Evolutionary conservation across 257 asterid genomes (phyloP).

Genomic region (Ilex asprella): DNA sequence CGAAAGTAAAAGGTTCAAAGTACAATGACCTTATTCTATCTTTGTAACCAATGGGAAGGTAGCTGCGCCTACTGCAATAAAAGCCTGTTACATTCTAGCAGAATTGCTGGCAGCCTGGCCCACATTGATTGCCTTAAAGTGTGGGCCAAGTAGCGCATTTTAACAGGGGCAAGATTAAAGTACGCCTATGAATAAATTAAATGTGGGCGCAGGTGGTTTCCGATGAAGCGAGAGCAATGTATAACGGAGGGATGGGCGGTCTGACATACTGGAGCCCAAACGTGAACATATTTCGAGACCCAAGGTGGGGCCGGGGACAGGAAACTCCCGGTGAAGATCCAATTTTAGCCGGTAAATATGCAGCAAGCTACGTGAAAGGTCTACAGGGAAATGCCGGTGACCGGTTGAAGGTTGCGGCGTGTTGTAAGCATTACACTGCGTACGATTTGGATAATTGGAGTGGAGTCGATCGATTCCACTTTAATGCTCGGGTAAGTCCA

Average conservation of each 20-base stretch:
- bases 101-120: slow-evolving; percentile 10
- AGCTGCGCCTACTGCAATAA: too few relatives aligned
- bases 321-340: slow-evolving; percentile 96
- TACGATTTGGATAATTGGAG: slow-evolving; percentile 84
- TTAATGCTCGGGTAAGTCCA: slow-evolving; percentile 59
- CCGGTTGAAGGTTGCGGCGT: slow-evolving; percentile 77
- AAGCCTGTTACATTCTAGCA: too few relatives aligned
- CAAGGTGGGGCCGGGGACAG: slow-evolving; percentile 94
- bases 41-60: too few relatives aligned
- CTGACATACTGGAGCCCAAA: slow-evolving; percentile 92
- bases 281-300: slow-evolving; percentile 77
- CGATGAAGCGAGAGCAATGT: slow-evolving; percentile 85
- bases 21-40: too few relatives aligned
- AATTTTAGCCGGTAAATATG: slow-evolving; percentile 52
- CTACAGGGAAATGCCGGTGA: slow-evolving; percentile 62
- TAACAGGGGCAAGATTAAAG: too few relatives aligned
- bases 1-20: too few relatives aligned
- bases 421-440: slow-evolving; percentile 89
- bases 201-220: slow-evolving; percentile 55
- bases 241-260: slow-evolving; percentile 75
- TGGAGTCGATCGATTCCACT: slow-evolving; percentile 74
- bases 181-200: not conserved
- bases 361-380: slow-evolving; percentile 64
- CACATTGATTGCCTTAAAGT: not conserved
- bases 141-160: slow-evolving; percentile 1